Conservation (phyloP, 768 basidiomycete genomes). For the Hericium coralloides region DNA sequence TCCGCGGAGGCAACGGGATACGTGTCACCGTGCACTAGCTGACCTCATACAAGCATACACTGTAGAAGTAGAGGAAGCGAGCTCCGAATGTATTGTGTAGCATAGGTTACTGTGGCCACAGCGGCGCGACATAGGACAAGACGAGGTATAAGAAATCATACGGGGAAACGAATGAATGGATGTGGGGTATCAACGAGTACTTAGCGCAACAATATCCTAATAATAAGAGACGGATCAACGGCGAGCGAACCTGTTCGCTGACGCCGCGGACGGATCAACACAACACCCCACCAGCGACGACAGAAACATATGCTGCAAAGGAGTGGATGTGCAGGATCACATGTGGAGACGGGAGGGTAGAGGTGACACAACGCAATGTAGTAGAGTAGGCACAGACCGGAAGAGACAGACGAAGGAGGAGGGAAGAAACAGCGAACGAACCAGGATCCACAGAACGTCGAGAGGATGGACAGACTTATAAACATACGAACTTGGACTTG, state of each 20-base stretch:
- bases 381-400: background rate
- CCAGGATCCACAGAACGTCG: background rate
- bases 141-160: constrained; percentile 1
- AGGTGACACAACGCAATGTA: background rate
- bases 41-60: no score
- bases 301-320: background rate
- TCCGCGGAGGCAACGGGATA: no score
- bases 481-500: constrained; percentile 89
- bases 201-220: background rate
- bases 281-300: background rate
- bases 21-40: background rate
- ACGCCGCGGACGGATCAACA: background rate
- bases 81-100: constrained; percentile 4
- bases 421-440: background rate
- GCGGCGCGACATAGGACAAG: background rate
- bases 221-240: background rate
- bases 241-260: background rate
- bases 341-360: background rate
- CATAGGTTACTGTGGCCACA: background rate
- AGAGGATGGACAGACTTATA: constrained; percentile 34
- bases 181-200: background rate
- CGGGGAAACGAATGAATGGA: background rate
- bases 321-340: background rate
- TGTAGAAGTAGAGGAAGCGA: background rate
- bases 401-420: background rate